Conservation (phyloP, 176 grass and related monocot genomes). For the Avena insularis region DNA sequence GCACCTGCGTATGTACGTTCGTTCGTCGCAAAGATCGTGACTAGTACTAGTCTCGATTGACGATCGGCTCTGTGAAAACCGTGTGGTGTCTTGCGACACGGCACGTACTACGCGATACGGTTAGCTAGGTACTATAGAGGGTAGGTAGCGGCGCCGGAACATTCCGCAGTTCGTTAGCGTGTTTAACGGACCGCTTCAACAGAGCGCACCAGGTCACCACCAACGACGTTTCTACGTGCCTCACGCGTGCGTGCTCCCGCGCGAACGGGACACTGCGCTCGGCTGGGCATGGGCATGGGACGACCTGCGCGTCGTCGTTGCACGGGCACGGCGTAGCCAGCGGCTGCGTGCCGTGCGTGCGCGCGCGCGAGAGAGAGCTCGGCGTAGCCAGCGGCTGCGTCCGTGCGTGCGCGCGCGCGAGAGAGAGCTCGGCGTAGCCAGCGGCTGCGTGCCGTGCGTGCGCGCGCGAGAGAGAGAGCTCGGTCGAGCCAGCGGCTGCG, state of each 20-base stretch:
- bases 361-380: no score
- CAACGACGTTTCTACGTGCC: not conserved
- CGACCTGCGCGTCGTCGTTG: no score
- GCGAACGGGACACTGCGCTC: not conserved
- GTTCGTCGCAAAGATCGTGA: conserved; percentile 1
- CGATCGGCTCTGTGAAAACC: not conserved
- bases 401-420: no score
- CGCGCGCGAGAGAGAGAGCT: no score
- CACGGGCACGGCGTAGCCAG: no score
- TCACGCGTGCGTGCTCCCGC: not conserved
- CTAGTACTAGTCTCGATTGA: not conserved
- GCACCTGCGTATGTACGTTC: not conserved
- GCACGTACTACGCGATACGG: not conserved
- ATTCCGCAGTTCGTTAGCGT: not conserved
- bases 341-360: no score
- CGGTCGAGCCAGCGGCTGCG: no score
- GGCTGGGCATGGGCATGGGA: no score
- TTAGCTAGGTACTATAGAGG: not conserved
- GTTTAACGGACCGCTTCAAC: not conserved
- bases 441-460: no score
- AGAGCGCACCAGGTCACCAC: not conserved
- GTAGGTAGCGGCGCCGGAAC: not conserved
- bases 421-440: no score
- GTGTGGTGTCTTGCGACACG: not conserved
- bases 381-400: no score